Conservation (phyloP, 345 rosid genomes). For the Combretum micranthum region DNA sequence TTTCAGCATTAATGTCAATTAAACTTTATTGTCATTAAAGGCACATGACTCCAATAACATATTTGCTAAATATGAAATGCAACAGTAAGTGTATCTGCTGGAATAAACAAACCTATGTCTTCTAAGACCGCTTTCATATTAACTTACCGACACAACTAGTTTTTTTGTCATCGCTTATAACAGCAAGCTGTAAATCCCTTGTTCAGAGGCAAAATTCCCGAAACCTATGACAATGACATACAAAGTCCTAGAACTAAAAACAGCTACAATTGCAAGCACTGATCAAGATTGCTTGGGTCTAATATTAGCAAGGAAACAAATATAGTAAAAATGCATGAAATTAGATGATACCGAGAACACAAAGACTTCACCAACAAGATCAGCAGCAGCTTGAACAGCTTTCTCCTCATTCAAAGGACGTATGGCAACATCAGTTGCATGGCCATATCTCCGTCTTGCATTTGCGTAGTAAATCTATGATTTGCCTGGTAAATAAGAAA, state of each 20-base stretch:
- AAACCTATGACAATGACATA: too few relatives aligned
- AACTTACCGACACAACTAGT: too few relatives aligned
- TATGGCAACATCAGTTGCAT: slow-evolving; percentile 54
- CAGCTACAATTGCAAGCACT: background rate
- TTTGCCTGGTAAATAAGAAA: slow-evolving; percentile 40
- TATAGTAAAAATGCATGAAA: background rate
- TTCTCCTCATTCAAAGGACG: slow-evolving; percentile 77
- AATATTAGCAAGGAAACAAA: background rate
- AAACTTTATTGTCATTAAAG: background rate
- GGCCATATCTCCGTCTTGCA: slow-evolving; percentile 74
- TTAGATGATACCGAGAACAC: slow-evolving; percentile 46
- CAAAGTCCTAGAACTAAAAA: background rate
- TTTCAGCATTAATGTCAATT: background rate
- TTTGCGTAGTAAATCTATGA: slow-evolving; percentile 54
- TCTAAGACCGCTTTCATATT: too few relatives aligned
- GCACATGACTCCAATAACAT: too few relatives aligned
- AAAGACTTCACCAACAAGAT: slow-evolving; percentile 81
- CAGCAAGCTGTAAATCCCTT: too few relatives aligned
- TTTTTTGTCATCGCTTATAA: too few relatives aligned
- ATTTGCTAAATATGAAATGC: too few relatives aligned
- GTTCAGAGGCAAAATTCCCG: too few relatives aligned
- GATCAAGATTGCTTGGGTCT: too few relatives aligned
- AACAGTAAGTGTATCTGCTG: too few relatives aligned
- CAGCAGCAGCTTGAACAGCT: slow-evolving; percentile 83
- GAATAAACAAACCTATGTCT: too few relatives aligned